Evolutionary conservation across 345 rosid species (phyloP), one percentile per base, ranked within the genome.

Genomic region (Acer negundo): DNA sequence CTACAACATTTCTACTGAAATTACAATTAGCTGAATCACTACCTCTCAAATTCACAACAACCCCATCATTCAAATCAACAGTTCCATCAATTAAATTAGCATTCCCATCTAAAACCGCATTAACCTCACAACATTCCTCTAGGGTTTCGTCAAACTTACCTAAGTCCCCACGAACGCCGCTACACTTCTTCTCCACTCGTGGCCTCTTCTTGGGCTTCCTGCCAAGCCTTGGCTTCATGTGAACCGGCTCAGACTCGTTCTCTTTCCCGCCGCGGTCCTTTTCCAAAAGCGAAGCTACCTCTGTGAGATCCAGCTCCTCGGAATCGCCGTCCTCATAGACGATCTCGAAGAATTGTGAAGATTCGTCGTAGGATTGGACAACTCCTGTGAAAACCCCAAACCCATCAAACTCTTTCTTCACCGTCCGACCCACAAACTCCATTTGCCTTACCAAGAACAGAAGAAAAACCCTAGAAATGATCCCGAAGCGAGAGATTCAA

Each of bases 401-500:
- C 38, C 90, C 97, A 9, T 76, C 58, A 69, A 86, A 86, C 76
- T 75, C 89, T 77, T 88, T 92, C 89, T 76, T 78, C 70, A 93
- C 88, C 62, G 75, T 72, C 86, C 86, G 84, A 24, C 96, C 97
- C n/a, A 91, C 82, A 62, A 84, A 90, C 77, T 93, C 94, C 94
- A 90, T 90, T 3, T 1, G 19, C 7, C 12, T 3, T 59, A 11
- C 63, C 49, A 46, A 46, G 12, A 46, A 46, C 49, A 10, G 13
- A 46, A 10, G 3, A 10, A 62, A 65, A 56, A 20, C 62, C 35
- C 61, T 22, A 23, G 47, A 67, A 55, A 46, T 4, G 72, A 40
- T 66, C 70, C 62, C 64, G 3, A 46, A 46, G 15, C 49, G 13
- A 46, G 49, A 46, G 46, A 46, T 46, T 46, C 49, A 46, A 46